A percentile compares a stretch with the other conserved stretches of the same genome.
phyloP scores from a whole-genome alignment of 2,329 filamentous ascomycete species.

The Dothideomycetes sp. region DNA sequence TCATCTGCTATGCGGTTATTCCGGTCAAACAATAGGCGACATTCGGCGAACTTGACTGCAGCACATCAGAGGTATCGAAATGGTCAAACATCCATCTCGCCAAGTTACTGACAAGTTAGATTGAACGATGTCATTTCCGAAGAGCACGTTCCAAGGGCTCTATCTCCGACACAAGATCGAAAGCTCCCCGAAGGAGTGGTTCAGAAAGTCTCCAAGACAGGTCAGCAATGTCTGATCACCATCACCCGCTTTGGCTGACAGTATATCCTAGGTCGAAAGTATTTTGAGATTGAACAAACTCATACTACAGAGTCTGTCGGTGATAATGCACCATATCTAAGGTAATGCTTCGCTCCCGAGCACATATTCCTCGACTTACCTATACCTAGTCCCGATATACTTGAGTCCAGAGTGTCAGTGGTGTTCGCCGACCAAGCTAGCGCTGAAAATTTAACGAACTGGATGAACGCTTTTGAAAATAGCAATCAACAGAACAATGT shows the following conservation, averaged over 20 bases:
- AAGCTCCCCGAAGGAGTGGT: slow-evolving; percentile 17
- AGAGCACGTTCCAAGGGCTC: slow-evolving; percentile 2
- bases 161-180: slow-evolving; percentile 2
- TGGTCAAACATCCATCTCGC: neutral
- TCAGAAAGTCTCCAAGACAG: slow-evolving; percentile 23
- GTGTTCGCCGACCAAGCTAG: slow-evolving; percentile 4
- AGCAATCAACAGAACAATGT: too few species aligned
- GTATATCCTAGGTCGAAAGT: slow-evolving; percentile 5
- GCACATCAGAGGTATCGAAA: slow-evolving; percentile 15
- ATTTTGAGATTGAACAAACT: slow-evolving; percentile 9
- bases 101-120: slow-evolving; percentile 3
- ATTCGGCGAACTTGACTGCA: slow-evolving; percentile 9
- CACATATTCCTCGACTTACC: slow-evolving; percentile 1
- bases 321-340: neutral
- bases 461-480: neutral
- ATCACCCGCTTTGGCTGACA: neutral
- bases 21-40: slow-evolving; percentile 11
- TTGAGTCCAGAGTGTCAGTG: slow-evolving; percentile 15
- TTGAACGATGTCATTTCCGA: slow-evolving; percentile 5
- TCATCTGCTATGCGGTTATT: slow-evolving; percentile 21
- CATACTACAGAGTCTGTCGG: neutral
- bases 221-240: slow-evolving; percentile 9
- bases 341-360: too few species aligned
- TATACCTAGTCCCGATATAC: slow-evolving; percentile 14
- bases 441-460: neutral